phyloP scores from a whole-genome alignment of 2,329 filamentous ascomycete genomes.

The Ceratocystis papillata region DNA sequence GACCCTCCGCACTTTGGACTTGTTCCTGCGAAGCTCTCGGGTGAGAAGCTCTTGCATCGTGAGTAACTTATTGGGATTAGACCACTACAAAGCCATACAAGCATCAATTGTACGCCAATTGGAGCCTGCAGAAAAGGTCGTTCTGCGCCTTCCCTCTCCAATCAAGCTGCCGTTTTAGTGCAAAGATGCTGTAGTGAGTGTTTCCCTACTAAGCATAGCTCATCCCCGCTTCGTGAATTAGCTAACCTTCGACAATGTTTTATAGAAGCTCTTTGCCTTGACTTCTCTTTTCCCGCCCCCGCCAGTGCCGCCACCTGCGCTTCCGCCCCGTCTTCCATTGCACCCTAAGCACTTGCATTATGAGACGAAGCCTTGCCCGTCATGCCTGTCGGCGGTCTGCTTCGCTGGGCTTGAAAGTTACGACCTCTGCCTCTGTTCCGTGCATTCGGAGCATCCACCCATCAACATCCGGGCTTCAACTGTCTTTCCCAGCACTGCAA shows the following conservation, averaged over 20 bases:
- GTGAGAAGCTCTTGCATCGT: slow-evolving; percentile 11
- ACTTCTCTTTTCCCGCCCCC: neutral
- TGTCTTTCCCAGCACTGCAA: neutral
- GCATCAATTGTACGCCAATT: neutral
- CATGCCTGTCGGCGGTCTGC: slow-evolving; percentile 34
- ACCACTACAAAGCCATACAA: neutral
- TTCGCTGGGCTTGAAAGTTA: neutral
- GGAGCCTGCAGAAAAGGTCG: neutral
- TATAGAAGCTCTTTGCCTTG: slow-evolving; percentile 7
- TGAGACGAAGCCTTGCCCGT: slow-evolving; percentile 39
- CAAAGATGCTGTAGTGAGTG: neutral
- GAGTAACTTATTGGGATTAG: neutral
- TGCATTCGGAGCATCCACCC: neutral
- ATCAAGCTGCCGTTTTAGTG: neutral
- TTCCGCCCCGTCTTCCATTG: neutral
- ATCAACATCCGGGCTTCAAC: slow-evolving; percentile 4
- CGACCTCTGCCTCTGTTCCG: slow-evolving; percentile 30
- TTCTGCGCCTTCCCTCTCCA: neutral
- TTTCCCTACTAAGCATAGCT: neutral
- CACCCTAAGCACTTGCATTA: slow-evolving; percentile 28
- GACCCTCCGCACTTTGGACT: slow-evolving; percentile 8
- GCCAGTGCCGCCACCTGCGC: neutral
- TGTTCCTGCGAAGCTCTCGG: slow-evolving; percentile 2
- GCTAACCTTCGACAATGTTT: neutral
- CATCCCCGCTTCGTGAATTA: slow-evolving; percentile 5